Evolutionary conservation across 164 flowering plant genomes (phyloP), one percentile per base, ranked within the genome.

Genomic region (Berberis vulgaris): DNA sequence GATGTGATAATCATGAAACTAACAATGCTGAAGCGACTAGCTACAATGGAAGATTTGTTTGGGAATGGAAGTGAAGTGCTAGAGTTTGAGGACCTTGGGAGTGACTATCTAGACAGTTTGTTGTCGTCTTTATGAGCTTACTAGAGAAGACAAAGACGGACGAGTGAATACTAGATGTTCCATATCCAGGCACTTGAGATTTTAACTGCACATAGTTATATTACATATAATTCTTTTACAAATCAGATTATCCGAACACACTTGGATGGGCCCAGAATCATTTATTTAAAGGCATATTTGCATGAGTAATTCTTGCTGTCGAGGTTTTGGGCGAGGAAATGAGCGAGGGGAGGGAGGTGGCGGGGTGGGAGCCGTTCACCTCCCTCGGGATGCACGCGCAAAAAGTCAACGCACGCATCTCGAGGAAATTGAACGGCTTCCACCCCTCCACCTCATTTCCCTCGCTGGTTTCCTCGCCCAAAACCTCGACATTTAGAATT

Each of bases 41-140:
- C 59, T 7, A 66, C 66, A 38, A 41, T 65, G 45, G 80, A 71
- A 49, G 74, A 68, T 12, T 41, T 42, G 39, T 56, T 60, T 3
- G 61, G 44, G 38, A 45, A 67, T 46, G 73, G 68, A 45, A 50
- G 52, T 64, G 87, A 76, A 62, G 77, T 86, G 4, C 45, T 88
- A 4, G 96, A 81, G 79, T 81, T 86, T 71, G 78, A 80, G 68
- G 91, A 89, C 61, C 77, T 88, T 68, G 92, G 96, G 38, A 79
- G 68, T 73, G 90, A 83, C 58, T 84, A 75, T 65, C 78, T 89
- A 78, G 93, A 89, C 2, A 81, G 74, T 72, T 80, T 86, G 77
- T 67, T 86, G 56, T 76, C 86, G 62, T 79, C 82, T 45, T 69
- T 67, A 10, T 75, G 41, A 26, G 26, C 26, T 26, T 26, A 26